Evolutionary conservation across 2,329 filamentous ascomycete species (phyloP).

Genomic region (Paraphaeosphaeria sporulosa): DNA sequence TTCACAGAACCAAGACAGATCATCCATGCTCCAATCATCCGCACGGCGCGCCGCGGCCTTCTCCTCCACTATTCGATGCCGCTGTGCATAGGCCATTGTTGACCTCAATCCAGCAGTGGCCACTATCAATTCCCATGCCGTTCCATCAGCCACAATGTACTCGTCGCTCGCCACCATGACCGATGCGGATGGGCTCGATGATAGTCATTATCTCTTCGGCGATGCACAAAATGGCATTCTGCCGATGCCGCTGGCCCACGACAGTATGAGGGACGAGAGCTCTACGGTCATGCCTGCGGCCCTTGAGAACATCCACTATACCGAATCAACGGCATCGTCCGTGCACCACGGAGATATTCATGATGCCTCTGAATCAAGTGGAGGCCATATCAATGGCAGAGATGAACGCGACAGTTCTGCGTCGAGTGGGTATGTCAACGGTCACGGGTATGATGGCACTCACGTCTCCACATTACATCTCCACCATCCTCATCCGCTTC

Average conservation of each 20-base stretch:
- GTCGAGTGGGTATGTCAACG: conserved; percentile 38
- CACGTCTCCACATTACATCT: conserved; percentile 37
- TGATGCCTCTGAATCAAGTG: conserved; percentile 46
- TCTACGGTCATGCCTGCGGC: conserved; percentile 37
- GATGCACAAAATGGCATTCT: conserved; percentile 40
- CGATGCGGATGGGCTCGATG: conserved; percentile 45
- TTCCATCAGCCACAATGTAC: conserved; percentile 42
- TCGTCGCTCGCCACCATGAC: conserved; percentile 42
- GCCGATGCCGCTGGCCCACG: conserved; percentile 43
- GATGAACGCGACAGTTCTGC: conserved; percentile 42
- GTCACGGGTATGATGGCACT: conserved; percentile 36
- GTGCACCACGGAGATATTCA: conserved; percentile 48
- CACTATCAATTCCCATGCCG: conserved; percentile 38
- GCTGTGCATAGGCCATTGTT: conserved; percentile 33
- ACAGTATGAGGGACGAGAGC: conserved; percentile 43
- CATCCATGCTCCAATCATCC: conserved; percentile 31
- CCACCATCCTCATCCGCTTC: conserved; percentile 35
- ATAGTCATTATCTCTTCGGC: conserved; percentile 45
- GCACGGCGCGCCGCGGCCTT: conserved; percentile 22
- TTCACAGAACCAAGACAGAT: conserved; percentile 42
- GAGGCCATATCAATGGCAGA: conserved; percentile 40
- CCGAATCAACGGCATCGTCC: conserved; percentile 50
- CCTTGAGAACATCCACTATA: conserved; percentile 49
- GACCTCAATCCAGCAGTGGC: conserved; percentile 28
- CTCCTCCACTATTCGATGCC: conserved; percentile 21